Base-by-base conservation (phyloP, 768 basidiomycete species). In the Mycena olivaceomarginata region DNA sequence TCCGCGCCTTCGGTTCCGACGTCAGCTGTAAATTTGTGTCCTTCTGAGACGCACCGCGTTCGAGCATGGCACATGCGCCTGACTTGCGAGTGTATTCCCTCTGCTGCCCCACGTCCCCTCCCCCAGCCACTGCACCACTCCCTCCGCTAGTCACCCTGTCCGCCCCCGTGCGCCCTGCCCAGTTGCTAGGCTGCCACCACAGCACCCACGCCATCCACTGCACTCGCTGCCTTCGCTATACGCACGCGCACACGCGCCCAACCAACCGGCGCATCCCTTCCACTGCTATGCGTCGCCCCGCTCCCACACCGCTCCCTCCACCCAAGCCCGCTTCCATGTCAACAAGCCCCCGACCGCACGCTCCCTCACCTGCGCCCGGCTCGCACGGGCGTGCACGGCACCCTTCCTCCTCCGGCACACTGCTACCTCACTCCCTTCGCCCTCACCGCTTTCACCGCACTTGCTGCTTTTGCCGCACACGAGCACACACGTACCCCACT, bases 1-100 rank as follows among this genome's bases (percentile, higher is more conserved):
- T n/a, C n/a, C n/a, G n/a, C n/a, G n/a, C n/a, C n/a, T n/a, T n/a
- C n/a, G n/a, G n/a, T n/a, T n/a, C n/a, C n/a, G n/a, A n/a, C n/a
- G n/a, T n/a, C n/a, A n/a, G n/a, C n/a, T n/a, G n/a, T n/a, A n/a
- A n/a, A n/a, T n/a, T n/a, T n/a, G n/a, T n/a, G n/a, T n/a, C n/a
- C n/a, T n/a, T n/a, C n/a, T n/a, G n/a, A n/a, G n/a, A n/a, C n/a
- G n/a, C n/a, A n/a, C n/a, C n/a, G n/a, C n/a, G n/a, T n/a, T n/a
- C n/a, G n/a, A n/a, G n/a, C n/a, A n/a, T n/a, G n/a, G n/a, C 53
- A 56, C 53, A 15, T 56, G 53, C n/a, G 53, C 53, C 20, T 56
- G 53, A 56, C 53, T 56, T 56, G 53, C 53, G n/a, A 56, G 20
- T 56, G 53, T n/a, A 56, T 56, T n/a, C n/a, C 22, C 53, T n/a